Evolutionary conservation across 2,329 filamentous ascomycete species (phyloP).

Genomic region (Uncinocarpus reesii): DNA sequence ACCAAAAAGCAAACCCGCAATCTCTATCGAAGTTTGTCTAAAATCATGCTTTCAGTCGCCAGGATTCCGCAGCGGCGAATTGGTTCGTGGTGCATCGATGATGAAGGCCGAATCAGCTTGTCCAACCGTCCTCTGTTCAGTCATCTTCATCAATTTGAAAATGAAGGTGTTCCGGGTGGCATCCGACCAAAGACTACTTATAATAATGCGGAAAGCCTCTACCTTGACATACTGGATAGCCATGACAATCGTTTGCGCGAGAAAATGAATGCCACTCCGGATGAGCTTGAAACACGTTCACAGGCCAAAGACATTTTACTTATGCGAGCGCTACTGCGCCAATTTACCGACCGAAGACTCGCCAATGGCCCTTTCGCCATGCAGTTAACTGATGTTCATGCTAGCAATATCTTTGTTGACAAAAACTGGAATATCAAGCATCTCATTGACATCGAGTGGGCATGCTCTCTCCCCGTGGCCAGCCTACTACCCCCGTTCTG

Average conservation of each 20-base stretch:
- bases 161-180: constrained; percentile 19
- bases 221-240: constrained; percentile 19
- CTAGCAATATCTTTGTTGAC: constrained; percentile 15
- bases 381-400: constrained; percentile 31
- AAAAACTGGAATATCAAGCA: constrained; percentile 28
- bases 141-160: constrained; percentile 18
- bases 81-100: constrained; percentile 20
- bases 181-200: constrained; percentile 21
- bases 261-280: constrained; percentile 19
- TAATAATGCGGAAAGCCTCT: constrained; percentile 18
- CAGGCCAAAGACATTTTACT: constrained; percentile 20
- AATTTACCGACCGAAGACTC: constrained; percentile 23
- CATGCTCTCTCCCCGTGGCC: constrained; percentile 22
- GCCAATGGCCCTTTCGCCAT: constrained; percentile 27
- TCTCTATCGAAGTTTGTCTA: constrained; percentile 16
- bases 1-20: constrained; percentile 16
- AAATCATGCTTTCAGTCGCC: constrained; percentile 16
- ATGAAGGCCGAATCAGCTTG: constrained; percentile 16
- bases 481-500: constrained; percentile 22
- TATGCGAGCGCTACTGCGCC: constrained; percentile 24
- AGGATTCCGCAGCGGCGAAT: constrained; percentile 15
- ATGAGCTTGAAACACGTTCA: constrained; percentile 3
- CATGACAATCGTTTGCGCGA: constrained; percentile 21
- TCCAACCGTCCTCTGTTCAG: constrained; percentile 20
- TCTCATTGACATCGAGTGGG: constrained; percentile 31